phyloP scores from a whole-genome alignment of 2,329 filamentous ascomycete genomes.

The Aspergillus sp. region DNA sequence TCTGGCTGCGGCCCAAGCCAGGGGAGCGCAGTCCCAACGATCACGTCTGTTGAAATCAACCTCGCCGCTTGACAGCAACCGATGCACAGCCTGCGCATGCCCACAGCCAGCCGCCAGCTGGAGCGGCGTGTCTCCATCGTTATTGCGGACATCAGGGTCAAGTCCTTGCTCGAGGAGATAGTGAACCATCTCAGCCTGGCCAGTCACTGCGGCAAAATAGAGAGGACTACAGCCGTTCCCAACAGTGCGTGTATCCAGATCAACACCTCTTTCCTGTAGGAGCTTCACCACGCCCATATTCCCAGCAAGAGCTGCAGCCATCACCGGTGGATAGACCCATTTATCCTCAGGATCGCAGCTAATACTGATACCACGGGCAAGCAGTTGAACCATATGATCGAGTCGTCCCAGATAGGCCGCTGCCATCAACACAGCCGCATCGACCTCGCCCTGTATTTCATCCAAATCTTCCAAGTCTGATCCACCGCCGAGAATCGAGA shows the following conservation, averaged over 20 bases:
- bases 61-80: not conserved
- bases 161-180: not conserved
- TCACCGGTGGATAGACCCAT: not conserved
- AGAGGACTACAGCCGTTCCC: not conserved
- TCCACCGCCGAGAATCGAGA: not conserved
- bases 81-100: not conserved
- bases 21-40: not conserved
- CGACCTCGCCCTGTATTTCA: not conserved
- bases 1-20: not conserved
- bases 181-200: not conserved
- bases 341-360: not conserved
- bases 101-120: not conserved
- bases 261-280: not conserved
- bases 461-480: not conserved
- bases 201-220: not conserved
- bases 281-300: not conserved
- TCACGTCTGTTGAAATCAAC: not conserved
- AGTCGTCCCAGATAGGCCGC: slow-evolving; percentile 2
- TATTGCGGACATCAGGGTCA: not conserved
- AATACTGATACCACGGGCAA: not conserved
- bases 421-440: not conserved
- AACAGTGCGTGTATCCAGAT: not conserved
- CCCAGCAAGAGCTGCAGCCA: not conserved
- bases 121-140: not conserved
- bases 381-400: not conserved